A percentile compares a stretch with the other conserved stretches of the same genome.
Conservation (phyloP, 2,329 filamentous ascomycete genomes). For the Kalaharituber pfeilii region DNA sequence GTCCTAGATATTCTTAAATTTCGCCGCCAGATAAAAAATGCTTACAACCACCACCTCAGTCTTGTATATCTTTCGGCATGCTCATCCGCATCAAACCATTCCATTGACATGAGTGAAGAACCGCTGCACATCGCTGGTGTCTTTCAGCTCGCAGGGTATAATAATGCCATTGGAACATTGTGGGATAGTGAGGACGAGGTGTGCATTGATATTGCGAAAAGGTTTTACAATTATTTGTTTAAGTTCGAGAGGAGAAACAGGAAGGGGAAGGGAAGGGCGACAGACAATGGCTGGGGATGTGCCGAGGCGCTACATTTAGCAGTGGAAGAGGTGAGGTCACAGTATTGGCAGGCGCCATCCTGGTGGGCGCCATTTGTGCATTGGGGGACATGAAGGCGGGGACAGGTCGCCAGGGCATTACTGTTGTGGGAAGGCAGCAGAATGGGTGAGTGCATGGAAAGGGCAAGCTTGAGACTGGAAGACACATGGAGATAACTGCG, state of each 20-base stretch:
- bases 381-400: constrained; percentile 19
- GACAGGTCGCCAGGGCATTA: too few relatives aligned
- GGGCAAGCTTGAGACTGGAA: too few relatives aligned
- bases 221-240: constrained; percentile 20
- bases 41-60: too few relatives aligned
- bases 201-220: constrained; percentile 19
- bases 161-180: constrained; percentile 25
- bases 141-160: constrained; percentile 28
- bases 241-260: too few relatives aligned
- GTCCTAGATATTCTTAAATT: too few relatives aligned
- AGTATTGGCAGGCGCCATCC: constrained; percentile 7
- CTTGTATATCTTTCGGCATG: constrained; percentile 29
- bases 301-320: constrained; percentile 10
- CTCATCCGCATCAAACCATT: constrained; percentile 24
- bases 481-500: too few relatives aligned
- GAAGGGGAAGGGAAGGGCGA: constrained; percentile 9
- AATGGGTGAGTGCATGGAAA: too few relatives aligned
- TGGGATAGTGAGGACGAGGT: constrained; percentile 23
- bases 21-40: not conserved
- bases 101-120: constrained; percentile 23
- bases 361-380: constrained; percentile 21
- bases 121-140: constrained; percentile 26
- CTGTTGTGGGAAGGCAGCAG: too few relatives aligned
- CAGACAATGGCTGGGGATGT: too few relatives aligned
- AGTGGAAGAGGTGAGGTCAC: constrained; percentile 7